Evolutionary conservation across 192 early-diverging fungal genomes (phyloP), one percentile per base, ranked within the genome.

Genomic region (Linnemannia zychae): DNA sequence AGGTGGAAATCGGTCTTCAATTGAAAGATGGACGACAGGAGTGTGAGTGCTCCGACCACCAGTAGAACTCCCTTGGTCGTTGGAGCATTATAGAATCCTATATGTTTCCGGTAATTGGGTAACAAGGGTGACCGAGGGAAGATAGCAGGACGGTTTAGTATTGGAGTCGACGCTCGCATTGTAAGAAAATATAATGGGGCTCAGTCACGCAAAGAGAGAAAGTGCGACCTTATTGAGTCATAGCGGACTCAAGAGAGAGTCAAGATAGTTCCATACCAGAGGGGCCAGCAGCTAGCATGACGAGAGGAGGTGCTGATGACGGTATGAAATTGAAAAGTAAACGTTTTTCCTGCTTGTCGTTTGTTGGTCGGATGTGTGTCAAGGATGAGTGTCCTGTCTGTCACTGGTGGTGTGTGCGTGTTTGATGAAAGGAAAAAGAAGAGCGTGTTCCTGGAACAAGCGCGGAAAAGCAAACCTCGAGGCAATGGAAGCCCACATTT

Each of bases 1-100:
- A 93, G 85, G 47, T 90, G 88, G 74, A 91, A 88, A 69, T 81
- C 79, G 3, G 90, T 83, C 78, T 92, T 93, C 36, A 84, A 76
- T 63, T 90, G 87, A n/a, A 93, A 75, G 12, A 93, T 77, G 7
- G 88, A 84, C 2, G 89, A 77, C 24, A 89, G 75, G 49, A 94
- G 65, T 0, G 92, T 89, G 22, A 87, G 89, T 7, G 78, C 80
- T 15, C 92, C 90, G 48, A 92, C 76, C 15, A 87, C 66, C 16
- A 93, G 72, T 9, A 91, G 65, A 33, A 93, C 74, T 15, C 84
- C 73, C 76, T 93, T 94, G n/a, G 90, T 92, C 28, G 90, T 87
- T 20, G 92, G 93, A 38, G 92, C 92, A 85, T 93, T 92, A 40
- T 91, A 88, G 74, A 94, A 93, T 44, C 93, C 93, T 92, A 78